Base-by-base conservation (phyloP, 805 yeast species). In the Candida saitoana region DNA sequence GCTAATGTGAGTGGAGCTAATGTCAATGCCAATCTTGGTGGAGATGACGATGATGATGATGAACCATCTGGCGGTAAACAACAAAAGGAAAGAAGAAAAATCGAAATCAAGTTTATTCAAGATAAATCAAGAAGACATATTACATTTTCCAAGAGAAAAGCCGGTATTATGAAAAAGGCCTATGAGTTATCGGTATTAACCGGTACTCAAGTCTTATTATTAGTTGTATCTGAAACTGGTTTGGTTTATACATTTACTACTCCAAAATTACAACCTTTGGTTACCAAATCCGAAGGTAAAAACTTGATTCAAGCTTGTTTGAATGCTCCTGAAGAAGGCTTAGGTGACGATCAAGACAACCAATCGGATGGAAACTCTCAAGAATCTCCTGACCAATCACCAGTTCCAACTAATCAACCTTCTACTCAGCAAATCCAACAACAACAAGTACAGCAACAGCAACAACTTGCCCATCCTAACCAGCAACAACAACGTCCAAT, bases 131-230 rank as follows among this genome's bases (percentile, higher is more conserved):
- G 99, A 64, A 87, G 99, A 59, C 99, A 93, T 68, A 95, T 93
- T 55, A 93, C 99, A 22, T 93, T 93, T 59, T 88, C 97, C 41
- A 93, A 93, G 71, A 85, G 99, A 69, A 91, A 91, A 69, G 98
- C 96, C 36, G 99, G 99, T 54, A 91, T 93, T 58, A 93, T 93
- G 99, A 93, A 93, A 71, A 93, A 93, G 71, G 99, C 99, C n/a
- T 93, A 91, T 68, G 99, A 93, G 64, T 76, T 93, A 50, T 85
- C 96, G 16, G 98, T 93, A 40, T 76, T 93, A 55, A 93, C 99
- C 11, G 99, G 99, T 44, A 93, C 99, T 24, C 99, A 93, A 67
- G 98, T 93, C 20, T 76, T 93, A 49, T 73, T 93, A 46, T 78
- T 93, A 54, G 99, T 93, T 43, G 99, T 93, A 22, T 84, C 95